Base-by-base conservation (phyloP, 1,284 basidiomycete genomes). In the Trichosporon sp. region DNA sequence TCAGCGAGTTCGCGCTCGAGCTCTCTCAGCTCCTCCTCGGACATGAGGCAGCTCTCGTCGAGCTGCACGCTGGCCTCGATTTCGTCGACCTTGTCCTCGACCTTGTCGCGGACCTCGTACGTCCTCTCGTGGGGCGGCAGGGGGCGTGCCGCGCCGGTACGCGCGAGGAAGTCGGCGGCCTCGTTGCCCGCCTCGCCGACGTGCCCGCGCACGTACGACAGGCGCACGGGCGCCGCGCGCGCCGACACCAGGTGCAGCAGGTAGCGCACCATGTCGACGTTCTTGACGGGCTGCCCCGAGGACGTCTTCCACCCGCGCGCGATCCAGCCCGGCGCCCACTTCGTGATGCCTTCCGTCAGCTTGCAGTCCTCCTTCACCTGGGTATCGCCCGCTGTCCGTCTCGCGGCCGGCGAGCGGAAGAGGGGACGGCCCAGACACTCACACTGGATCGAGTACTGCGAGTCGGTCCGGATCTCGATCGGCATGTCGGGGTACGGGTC, bases 41-140 rank as follows among this genome's bases (percentile, higher is more conserved):
- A 70, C 76, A 80, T 75, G 11, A 79, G 67, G 77, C 76, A 80
- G 9, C 47, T 69, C 31, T 21, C 25, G 4, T 62, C 62, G 13
- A 72, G 35, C 27, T 65, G 56, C 6, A 70, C 34, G 31, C 68
- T 38, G 13, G 27, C 32, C 31, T 11, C 29, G 29, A 38, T 23
- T 23, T 12, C 29, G 29, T 66, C 21, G 12, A 51, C 29, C 18
- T 65, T 72, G 65, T 34, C 79, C 73, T 77, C 76, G 13, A 72
- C 75, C 58, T 83, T 88, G 53, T 85, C 80, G 62, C 88, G 88
- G 15, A 80, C 83, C 15, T 9, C 69, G 72, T 21, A 72, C 73
- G 34, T 76, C 72, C 1, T 58, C 13, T 73, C 72, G 12, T 74
- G 72, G 31, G 75, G 71, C 6, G 75, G 64, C 6, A 70, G 64